phyloP scores from a whole-genome alignment of 331 rosid genomes.

The Cucumis variabilis region DNA sequence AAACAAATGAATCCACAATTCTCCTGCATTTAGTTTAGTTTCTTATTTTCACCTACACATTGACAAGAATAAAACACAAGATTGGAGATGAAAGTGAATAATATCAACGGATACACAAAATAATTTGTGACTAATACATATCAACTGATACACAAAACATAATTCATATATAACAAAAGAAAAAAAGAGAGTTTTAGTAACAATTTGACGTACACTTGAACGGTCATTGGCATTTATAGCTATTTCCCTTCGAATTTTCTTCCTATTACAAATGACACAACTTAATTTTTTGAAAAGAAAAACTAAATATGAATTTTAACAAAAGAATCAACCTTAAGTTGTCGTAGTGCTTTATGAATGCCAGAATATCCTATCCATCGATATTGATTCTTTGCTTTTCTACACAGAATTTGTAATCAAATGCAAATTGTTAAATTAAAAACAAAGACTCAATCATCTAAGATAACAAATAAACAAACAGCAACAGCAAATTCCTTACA shows the following conservation, averaged over 20 bases:
- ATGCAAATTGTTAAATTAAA: background rate
- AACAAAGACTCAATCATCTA: background rate
- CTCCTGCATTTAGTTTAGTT: background rate
- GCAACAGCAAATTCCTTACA: slow-evolving; percentile 28
- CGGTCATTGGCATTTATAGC: slow-evolving; percentile 44
- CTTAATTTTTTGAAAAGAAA: background rate
- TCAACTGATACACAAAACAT: slow-evolving; percentile 41
- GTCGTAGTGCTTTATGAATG: slow-evolving; percentile 57
- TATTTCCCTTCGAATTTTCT: slow-evolving; percentile 59
- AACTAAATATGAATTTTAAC: background rate
- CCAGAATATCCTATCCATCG: slow-evolving; percentile 88
- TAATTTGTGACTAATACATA: background rate
- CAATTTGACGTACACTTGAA: slow-evolving; percentile 49
- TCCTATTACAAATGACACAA: slow-evolving; percentile 44
- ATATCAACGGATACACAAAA: background rate
- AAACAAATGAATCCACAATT: background rate
- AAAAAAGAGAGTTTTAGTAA: background rate
- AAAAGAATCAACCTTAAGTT: slow-evolving; percentile 60
- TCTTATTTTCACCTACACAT: too few species aligned
- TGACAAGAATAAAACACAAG: too few species aligned
- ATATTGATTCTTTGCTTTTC: slow-evolving; percentile 90
- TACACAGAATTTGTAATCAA: slow-evolving; percentile 61
- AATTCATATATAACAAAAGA: background rate
- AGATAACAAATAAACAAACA: background rate
- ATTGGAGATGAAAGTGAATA: background rate